Evolutionary conservation across 2,329 filamentous ascomycete genomes (phyloP).

Genomic region (Cladosporium velox): DNA sequence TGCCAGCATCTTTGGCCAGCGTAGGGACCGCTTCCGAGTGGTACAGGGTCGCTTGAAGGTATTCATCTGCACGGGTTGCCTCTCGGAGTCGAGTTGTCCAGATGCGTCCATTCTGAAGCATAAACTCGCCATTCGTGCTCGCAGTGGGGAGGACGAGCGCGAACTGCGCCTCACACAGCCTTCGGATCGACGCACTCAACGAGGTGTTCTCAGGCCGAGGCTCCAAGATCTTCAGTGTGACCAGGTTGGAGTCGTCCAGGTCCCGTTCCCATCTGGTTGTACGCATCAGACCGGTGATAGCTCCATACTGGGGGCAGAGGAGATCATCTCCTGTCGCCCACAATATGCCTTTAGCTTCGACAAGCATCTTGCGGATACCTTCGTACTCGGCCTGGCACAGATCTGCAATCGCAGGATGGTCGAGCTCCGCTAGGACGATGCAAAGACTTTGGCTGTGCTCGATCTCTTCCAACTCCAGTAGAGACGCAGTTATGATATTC

Average conservation of each 20-base stretch:
- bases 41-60: neutral
- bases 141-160: neutral
- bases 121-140: conserved; percentile 12
- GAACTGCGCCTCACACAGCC: neutral
- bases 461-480: neutral
- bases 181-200: neutral
- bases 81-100: neutral
- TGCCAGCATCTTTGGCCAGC: neutral
- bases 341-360: conserved; percentile 18
- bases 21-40: neutral
- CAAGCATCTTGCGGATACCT: conserved; percentile 21
- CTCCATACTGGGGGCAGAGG: conserved; percentile 6
- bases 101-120: conserved; percentile 5
- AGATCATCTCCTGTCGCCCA: conserved; percentile 21
- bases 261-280: conserved; percentile 23
- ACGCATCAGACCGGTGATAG: conserved; percentile 21
- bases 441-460: conserved; percentile 14
- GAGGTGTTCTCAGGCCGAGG: neutral
- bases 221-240: conserved; percentile 21
- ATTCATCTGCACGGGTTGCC: neutral
- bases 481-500: neutral
- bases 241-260: conserved; percentile 18
- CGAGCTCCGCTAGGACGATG: conserved; percentile 21
- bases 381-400: conserved; percentile 16
- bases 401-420: conserved; percentile 7